phyloP scores from a whole-genome alignment of 495 filamentous ascomycete genomes.

The Penicillium turbatum region DNA sequence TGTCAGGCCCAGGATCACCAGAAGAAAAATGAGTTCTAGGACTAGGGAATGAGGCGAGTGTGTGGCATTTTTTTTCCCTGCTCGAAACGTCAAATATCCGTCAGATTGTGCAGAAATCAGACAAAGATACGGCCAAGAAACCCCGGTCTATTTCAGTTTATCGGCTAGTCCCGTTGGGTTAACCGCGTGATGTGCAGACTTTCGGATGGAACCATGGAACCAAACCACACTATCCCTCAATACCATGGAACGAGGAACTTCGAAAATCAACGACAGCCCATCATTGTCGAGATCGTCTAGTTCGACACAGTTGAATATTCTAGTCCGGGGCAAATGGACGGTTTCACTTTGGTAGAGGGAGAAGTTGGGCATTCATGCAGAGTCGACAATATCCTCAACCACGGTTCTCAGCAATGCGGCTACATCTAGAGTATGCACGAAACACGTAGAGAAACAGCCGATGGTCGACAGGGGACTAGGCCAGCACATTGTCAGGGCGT shows the following conservation, averaged over 20 bases:
- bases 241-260: neutral
- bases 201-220: neutral
- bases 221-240: too few species aligned
- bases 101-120: slow-evolving; percentile 1
- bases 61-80: neutral
- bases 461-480: slow-evolving; percentile 9
- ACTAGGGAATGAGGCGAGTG: slow-evolving; percentile 1
- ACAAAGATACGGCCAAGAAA: slow-evolving; percentile 4
- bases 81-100: neutral
- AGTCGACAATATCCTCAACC: slow-evolving; percentile 13
- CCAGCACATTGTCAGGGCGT: slow-evolving; percentile 1
- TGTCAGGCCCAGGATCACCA: slow-evolving; percentile 6
- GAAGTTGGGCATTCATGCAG: slow-evolving; percentile 22
- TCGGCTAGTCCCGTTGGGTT: slow-evolving; percentile 6
- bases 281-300: neutral
- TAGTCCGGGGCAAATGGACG: slow-evolving; percentile 1
- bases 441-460: slow-evolving; percentile 10
- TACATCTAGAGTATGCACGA: slow-evolving; percentile 10
- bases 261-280: neutral
- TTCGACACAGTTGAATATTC: neutral
- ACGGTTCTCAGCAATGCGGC: slow-evolving; percentile 24
- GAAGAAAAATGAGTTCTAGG: neutral
- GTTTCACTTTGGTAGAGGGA: slow-evolving; percentile 8
- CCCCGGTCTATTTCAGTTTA: neutral
- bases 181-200: slow-evolving; percentile 4